Base-by-base conservation (phyloP, 2,329 filamentous ascomycete species). In the Venturia pyrina region DNA sequence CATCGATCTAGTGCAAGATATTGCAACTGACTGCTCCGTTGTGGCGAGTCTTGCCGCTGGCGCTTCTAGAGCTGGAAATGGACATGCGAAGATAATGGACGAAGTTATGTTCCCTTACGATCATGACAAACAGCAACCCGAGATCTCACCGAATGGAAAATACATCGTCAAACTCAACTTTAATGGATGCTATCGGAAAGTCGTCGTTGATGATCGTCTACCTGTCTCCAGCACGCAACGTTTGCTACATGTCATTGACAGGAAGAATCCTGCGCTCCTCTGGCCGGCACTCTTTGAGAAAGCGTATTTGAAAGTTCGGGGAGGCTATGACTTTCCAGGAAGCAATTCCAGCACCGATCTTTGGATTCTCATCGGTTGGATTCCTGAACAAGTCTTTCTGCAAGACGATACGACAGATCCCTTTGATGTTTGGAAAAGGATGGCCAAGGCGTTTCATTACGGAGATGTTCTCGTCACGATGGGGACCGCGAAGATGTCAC, bases 291-390 rank as follows among this genome's bases (percentile, higher is more conserved):
- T 99, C 5, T 80, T 98, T 19, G 95, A 99, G 74, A 99, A 99
- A 74, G 95, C 95, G 0, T 99, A 99, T 71, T 80, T 99, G 1
- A 99, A 98, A 78, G 86, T 98, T 13, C 86, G 93, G 66, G 95
- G 95, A 37, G 95, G 95, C 43, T 99, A 99, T 74, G 93, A 99
- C 73, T 99, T 99, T 70, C 93, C 95, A 0, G 95, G 95, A 8
- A 98, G 95, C 72, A 98, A 98, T 75, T 98, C 93, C 0, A 93
- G 91, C 13, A 98, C 93, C 2, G 95, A 99, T 76, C 78, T 99
- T 4, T 96, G 91, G 86, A 89, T 96, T 1, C 78, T 99, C 65
- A 96, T 90, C 0, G 93, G 95, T 40, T 99, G 95, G 95, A 92
- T 99, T 62, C 95, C 95, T 0, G 93, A 99, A 76, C 95, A 99